Percentiles rank a stretch among this genome's conserved stretches.
Evolutionary conservation across 1,284 basidiomycete species (phyloP).

Genomic region (Chalciporus sp.): DNA sequence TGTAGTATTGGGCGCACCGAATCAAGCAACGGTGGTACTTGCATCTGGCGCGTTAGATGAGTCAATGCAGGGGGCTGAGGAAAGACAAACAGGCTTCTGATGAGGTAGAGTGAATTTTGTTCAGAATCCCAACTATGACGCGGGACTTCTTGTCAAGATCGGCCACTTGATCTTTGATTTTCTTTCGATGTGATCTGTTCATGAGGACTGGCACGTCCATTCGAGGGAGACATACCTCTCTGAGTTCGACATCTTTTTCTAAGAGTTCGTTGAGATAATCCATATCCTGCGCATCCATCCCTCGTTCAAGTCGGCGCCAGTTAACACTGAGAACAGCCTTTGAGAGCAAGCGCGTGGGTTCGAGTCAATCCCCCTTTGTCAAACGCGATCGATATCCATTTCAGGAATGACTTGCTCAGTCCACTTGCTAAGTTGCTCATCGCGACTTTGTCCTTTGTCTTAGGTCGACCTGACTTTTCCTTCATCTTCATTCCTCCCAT

Average conservation of each 20-base stretch:
- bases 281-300: constrained; percentile 60
- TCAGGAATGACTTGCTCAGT: constrained; percentile 4
- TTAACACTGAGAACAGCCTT: too few relatives aligned
- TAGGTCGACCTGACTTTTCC: neutral
- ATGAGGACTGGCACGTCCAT: constrained; percentile 26
- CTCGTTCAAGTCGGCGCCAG: neutral
- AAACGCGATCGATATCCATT: constrained; percentile 4
- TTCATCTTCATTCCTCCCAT: neutral
- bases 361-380: too few relatives aligned
- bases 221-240: constrained; percentile 45
- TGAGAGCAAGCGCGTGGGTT: too few relatives aligned
- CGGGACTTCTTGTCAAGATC: constrained; percentile 75
- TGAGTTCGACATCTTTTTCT: constrained; percentile 52
- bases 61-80: constrained; percentile 7
- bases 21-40: constrained; percentile 60
- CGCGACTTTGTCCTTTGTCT: neutral
- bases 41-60: constrained; percentile 7
- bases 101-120: constrained; percentile 78
- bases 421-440: neutral
- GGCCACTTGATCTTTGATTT: constrained; percentile 73
- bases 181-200: constrained; percentile 43
- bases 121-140: constrained; percentile 64
- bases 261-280: constrained; percentile 54
- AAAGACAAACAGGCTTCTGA: constrained; percentile 51
- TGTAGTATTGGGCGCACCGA: constrained; percentile 55